Percentiles rank a stretch among this genome's conserved stretches.
Conservation (phyloP, 2,329 filamentous ascomycete species). For the Nigrospora sphaerica region DNA sequence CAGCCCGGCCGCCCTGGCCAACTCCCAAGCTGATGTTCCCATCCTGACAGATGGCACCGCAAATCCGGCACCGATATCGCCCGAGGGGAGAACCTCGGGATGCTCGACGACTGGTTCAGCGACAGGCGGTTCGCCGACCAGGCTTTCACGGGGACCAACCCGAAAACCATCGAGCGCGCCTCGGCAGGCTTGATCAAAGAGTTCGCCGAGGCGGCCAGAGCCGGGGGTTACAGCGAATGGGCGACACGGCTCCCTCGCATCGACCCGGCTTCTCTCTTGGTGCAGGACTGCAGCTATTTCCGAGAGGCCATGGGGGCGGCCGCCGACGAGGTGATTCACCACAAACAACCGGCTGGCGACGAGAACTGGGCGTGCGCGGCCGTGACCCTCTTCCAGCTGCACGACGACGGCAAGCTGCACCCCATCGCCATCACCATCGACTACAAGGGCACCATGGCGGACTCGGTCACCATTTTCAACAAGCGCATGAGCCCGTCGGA, state of each 20-base stretch:
- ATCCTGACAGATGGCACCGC: not conserved
- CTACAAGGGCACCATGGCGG: constrained; percentile 31
- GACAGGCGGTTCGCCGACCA: constrained; percentile 37
- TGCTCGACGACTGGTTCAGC: constrained; percentile 29
- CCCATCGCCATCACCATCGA: constrained; percentile 41
- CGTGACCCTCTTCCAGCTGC: constrained; percentile 35
- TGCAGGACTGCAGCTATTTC: constrained; percentile 37
- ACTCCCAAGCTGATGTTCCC: not conserved
- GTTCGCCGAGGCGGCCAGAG: constrained; percentile 26
- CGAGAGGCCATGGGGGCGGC: constrained; percentile 26
- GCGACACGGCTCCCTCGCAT: constrained; percentile 18
- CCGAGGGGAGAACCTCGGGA: constrained; percentile 4
- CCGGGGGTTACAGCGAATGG: constrained; percentile 23
- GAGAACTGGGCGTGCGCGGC: constrained; percentile 29
- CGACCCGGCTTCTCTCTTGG: constrained; percentile 25
- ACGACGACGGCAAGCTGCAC: constrained; percentile 35
- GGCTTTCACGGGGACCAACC: constrained; percentile 35
- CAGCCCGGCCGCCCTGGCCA: no score
- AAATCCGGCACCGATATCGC: constrained; percentile 5
- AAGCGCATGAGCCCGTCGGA: constrained; percentile 26
- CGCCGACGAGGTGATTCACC: constrained; percentile 14
- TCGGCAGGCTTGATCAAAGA: constrained; percentile 18
- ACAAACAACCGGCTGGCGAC: constrained; percentile 18
- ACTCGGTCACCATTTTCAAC: constrained; percentile 44
- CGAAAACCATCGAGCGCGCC: constrained; percentile 27